Evolutionary conservation across 768 basidiomycete genomes (phyloP).

Genomic region (Dendrothele bispora): DNA sequence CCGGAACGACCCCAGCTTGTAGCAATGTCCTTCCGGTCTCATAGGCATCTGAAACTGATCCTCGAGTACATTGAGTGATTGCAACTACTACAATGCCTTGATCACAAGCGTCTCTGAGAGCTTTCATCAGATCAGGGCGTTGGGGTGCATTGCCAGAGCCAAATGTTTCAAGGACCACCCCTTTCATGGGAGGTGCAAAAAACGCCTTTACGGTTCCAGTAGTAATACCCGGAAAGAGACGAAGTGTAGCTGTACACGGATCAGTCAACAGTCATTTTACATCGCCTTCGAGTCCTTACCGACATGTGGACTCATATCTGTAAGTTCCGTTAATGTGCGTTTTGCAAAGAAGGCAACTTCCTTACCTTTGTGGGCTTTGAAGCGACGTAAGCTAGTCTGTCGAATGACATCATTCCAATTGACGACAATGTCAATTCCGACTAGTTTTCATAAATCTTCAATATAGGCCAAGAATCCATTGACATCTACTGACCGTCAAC

Average conservation of each 20-base stretch:
- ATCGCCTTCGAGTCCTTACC: constrained; percentile 42
- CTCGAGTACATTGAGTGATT: constrained; percentile 88
- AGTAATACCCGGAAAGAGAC: constrained; percentile 87
- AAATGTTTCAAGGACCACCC: constrained; percentile 88
- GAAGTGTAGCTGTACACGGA: constrained; percentile 60
- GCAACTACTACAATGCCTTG: constrained; percentile 87
- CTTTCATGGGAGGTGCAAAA: constrained; percentile 69
- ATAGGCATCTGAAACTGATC: constrained; percentile 83
- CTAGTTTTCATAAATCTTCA: no score
- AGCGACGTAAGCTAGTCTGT: constrained; percentile 75
- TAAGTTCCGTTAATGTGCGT: neutral
- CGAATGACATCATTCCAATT: constrained; percentile 88
- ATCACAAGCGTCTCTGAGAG: constrained; percentile 77
- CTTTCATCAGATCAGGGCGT: constrained; percentile 70
- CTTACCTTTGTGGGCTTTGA: constrained; percentile 78
- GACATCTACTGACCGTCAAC: constrained; percentile 78
- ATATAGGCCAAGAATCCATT: no score
- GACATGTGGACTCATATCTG: constrained; percentile 81
- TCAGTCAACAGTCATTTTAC: neutral
- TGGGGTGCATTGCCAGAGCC: constrained; percentile 94
- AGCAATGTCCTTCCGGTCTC: constrained; percentile 73
- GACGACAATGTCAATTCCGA: constrained; percentile 87
- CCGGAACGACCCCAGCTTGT: constrained; percentile 76
- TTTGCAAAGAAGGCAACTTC: neutral
- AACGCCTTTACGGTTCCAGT: constrained; percentile 74